phyloP scores from a whole-genome alignment of 2,329 filamentous ascomycete species.

The Alternaria postmessia region DNA sequence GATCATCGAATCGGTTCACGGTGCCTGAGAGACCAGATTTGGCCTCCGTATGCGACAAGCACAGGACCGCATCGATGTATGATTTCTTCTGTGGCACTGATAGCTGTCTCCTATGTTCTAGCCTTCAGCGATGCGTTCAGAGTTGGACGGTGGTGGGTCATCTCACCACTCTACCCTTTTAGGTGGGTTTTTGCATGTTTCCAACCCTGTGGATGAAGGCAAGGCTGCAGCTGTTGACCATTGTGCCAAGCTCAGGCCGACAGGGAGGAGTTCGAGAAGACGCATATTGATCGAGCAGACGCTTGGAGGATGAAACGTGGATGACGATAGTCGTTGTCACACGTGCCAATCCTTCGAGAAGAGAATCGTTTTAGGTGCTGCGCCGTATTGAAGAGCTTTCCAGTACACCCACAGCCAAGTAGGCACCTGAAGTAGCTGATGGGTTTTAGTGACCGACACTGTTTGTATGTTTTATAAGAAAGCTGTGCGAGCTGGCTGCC shows the following conservation, averaged over 20 bases:
- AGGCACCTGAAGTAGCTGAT: neutral
- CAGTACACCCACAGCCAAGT: neutral
- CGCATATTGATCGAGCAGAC: constrained; percentile 2
- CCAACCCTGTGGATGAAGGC: neutral
- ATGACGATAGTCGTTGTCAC: neutral
- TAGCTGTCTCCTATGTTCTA: constrained; percentile 25
- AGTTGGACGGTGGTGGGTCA: neutral
- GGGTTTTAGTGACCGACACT: neutral
- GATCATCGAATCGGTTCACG: constrained; percentile 36
- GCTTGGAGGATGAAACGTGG: neutral
- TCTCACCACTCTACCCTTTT: constrained; percentile 27
- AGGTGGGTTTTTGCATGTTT: constrained; percentile 21
- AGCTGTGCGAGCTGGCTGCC: neutral
- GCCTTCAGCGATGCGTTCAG: neutral
- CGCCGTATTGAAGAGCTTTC: neutral
- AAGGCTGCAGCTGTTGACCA: constrained; percentile 16
- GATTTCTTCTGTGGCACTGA: constrained; percentile 22
- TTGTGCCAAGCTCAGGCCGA: constrained; percentile 15
- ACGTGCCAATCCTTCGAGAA: neutral
- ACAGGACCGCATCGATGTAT: constrained; percentile 36
- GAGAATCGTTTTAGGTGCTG: neutral
- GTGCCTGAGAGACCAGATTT: constrained; percentile 25
- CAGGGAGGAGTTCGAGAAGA: neutral
- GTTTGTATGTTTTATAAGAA: neutral
- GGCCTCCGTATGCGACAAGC: constrained; percentile 27